Conservation (phyloP, 306 rosid genomes). For the Nissolia schottii region DNA sequence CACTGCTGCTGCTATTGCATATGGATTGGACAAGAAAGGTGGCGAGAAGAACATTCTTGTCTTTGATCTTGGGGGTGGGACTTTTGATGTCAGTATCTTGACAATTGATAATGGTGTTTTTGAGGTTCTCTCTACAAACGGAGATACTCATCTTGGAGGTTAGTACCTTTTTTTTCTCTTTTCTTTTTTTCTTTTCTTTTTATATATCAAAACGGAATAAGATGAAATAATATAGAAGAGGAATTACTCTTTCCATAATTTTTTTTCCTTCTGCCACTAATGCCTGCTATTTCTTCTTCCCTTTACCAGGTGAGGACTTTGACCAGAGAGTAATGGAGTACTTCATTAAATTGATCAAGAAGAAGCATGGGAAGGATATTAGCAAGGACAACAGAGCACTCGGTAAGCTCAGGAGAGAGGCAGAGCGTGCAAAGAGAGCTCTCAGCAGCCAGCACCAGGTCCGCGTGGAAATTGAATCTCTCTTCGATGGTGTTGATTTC, state of each 20-base stretch:
- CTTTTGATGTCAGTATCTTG: conserved; percentile 97
- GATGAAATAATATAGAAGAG: neutral
- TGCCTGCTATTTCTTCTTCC: neutral
- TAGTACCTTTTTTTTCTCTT: conserved; percentile 4
- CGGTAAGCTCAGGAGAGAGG: conserved; percentile 91
- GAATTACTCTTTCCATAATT: neutral
- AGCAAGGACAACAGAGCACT: conserved; percentile 98
- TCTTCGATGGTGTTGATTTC: conserved; percentile 80
- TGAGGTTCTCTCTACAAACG: conserved; percentile 94
- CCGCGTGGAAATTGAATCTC: conserved; percentile 98
- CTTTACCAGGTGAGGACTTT: conserved; percentile 79
- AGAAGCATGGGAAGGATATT: conserved; percentile 89
- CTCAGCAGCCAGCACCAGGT: conserved; percentile 99
- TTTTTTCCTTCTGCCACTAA: neutral
- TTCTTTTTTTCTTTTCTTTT: too few relatives aligned
- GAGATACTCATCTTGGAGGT: conserved; percentile 99
- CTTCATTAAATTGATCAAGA: conserved; percentile 97
- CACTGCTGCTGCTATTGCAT: conserved; percentile 96
- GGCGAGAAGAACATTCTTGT: conserved; percentile 99
- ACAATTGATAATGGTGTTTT: conserved; percentile 96
- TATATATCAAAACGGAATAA: neutral
- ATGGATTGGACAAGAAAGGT: conserved; percentile 96
- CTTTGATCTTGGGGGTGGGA: conserved; percentile 98
- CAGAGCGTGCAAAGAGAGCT: conserved; percentile 98
- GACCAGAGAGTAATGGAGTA: conserved; percentile 93